These are phyloP conservation scores for Orbilia blumenaviensis DNA, from an alignment of 2,329 filamentous ascomycete genomes.

Conservation along the genomic window DNA sequence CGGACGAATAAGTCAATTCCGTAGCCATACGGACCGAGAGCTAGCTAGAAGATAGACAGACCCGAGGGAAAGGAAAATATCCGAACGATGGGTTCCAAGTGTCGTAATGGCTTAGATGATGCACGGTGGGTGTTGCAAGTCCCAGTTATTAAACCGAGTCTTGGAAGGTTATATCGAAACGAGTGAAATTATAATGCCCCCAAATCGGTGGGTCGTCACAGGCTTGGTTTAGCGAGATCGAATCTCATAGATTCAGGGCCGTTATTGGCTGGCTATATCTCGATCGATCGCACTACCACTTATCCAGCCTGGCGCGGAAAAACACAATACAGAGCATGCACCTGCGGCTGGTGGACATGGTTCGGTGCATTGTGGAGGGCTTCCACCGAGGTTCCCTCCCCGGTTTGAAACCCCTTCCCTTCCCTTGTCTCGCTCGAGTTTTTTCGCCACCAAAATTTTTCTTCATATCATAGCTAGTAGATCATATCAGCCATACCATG, in stretches of 20 bases:
- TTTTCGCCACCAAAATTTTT: constrained; percentile 8
- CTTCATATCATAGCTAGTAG: no score
- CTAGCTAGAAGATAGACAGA: not conserved
- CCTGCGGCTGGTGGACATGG: constrained; percentile 36
- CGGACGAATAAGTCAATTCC: not conserved
- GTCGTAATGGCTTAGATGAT: not conserved
- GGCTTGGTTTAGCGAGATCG: constrained; percentile 42
- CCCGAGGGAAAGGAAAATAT: constrained; percentile 8
- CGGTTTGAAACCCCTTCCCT: not conserved
- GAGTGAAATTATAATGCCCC: constrained; percentile 8
- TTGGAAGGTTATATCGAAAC: constrained; percentile 2
- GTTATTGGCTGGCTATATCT: constrained; percentile 25
- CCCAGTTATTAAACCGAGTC: constrained; percentile 2
- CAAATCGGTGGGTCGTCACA: constrained; percentile 7
- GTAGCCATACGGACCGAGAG: not conserved
- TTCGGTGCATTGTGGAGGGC: not conserved
- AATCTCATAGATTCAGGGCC: not conserved
- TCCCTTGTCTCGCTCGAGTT: no score
- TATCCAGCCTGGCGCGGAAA: constrained; percentile 16
- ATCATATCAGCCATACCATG: no score
- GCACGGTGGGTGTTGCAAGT: not conserved
- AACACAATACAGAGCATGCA: constrained; percentile 17
- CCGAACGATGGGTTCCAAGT: not conserved
- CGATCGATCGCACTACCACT: constrained; percentile 41
- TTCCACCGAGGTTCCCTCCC: not conserved